Evolutionary conservation across 2,329 filamentous ascomycete species (phyloP), one percentile per base, ranked within the genome.

Genomic region (Aspergillus puulaauensis): DNA sequence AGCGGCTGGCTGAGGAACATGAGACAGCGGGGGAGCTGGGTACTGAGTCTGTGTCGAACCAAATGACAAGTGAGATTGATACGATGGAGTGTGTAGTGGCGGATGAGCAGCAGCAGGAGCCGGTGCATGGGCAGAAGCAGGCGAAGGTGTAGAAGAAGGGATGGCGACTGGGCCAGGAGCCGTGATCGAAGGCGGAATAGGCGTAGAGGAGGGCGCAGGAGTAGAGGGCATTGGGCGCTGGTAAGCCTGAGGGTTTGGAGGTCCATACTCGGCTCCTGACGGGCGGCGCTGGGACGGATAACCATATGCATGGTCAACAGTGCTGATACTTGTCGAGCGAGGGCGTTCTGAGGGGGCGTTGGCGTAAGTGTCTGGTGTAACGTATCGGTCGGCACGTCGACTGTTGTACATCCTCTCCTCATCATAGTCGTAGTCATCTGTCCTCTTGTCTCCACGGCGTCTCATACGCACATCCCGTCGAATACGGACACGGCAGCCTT

Each of bases 401-500:
- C 56, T 43, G 41, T 78, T 74, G 61, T 80, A 80, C 6, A 73
- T 74, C 43, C 73, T 74, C n/a, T 83, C 80, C 9, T 83, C 82
- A 12, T 85, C 82, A 59, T 84, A 88, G n/a, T 90, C 86, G 70
- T 87, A 89, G 21, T 89, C 86, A 64, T 86, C 84, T 49, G 79
- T 79, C 11, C 81, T 77, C 77, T 93, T 93, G 60, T 83, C 83
- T 59, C 91, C 90, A 39, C 91, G 87, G 70, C 91, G 88, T 75
- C 92, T 87, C 90, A 96, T 96, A 57, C 92, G 87, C 6, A 96
- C 91, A 76, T 98, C 95, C 62, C 95, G 90, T 56, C 95, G 86
- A 68, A 99, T 99, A 46, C 95, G 89, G 27, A 99, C 95, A 65
- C 93, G 91, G 75, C 95, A 98, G 58, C 95, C 95, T 76, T 99